Base-by-base conservation (phyloP, 208 protist genomes). In the Trichomonas vaginalis region DNA sequence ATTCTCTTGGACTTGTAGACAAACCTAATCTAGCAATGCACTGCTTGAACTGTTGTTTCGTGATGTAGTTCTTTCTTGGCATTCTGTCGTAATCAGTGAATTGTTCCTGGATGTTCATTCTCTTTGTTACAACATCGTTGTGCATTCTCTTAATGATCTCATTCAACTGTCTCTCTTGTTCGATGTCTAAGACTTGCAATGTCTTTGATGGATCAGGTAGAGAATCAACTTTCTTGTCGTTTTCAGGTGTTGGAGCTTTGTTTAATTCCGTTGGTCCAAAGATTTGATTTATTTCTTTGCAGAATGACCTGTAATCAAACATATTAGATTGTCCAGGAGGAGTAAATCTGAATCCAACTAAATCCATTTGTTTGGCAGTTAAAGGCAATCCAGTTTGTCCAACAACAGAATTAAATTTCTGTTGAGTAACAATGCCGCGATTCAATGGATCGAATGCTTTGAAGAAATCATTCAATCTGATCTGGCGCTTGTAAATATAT, bases 21-120 rank as follows among this genome's bases (percentile, higher is more conserved):
- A 92, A 47, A 37, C 86, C 86, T 35, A 92, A 27, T 51, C 86
- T 92, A 39, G 86, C 86, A 51, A 92, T 92, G 45, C 86, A 42
- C 46, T 92, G 86, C 46, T 92, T 92, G 45, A 92, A 92, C 46
- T 92, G 86, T 32, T 92, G 86, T 32, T 92, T 92, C 0, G 86
- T 51, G 17, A 92, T 92, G 32, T 92, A 92, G 45, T 51, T 92
- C 45, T 92, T 92, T 15, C 86, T 48, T 92, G 86, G 86, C 3
- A 27, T 32, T 27, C 27, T 35, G 32, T 92, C 86, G n/a, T 51
- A 92, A 27, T 92, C 86, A 39, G 9, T 39, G 45, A 92, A 92
- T 32, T 92, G 86, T 15, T 92, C 86, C 4, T 39, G 0, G 35
- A 92, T 92, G 45, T 92, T 92, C 86, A 92, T 92, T 48, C 86